A percentile compares a stretch with the other conserved stretches of the same genome.
These are phyloP conservation scores for Oenanthe sinensis DNA, from an alignment of 129 eudicot species.

Conservation along the genomic window DNA sequence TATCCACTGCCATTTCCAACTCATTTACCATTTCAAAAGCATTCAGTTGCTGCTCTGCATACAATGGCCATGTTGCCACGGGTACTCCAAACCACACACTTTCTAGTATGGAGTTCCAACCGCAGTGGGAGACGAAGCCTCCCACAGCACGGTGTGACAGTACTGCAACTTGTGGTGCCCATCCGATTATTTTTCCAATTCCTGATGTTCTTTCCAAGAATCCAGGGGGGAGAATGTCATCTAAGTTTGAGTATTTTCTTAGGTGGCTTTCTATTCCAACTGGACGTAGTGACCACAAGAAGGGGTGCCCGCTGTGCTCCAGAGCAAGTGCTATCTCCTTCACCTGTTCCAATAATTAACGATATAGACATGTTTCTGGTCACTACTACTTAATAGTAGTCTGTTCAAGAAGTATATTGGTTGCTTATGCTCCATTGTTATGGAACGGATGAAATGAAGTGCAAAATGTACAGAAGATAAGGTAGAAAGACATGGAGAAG, in stretches of 20 bases:
- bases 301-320: not conserved
- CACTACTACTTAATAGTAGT: not conserved
- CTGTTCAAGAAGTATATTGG: not conserved
- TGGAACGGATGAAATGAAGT: too few species aligned
- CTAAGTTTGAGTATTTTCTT: not conserved
- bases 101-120: constrained; percentile 6
- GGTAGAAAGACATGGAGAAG: too few species aligned
- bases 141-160: not conserved
- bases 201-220: constrained; percentile 2
- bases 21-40: constrained; percentile 3
- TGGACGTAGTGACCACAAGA: constrained; percentile 2
- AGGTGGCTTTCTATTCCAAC: not conserved
- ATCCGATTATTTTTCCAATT: not conserved
- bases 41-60: constrained; percentile 5
- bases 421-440: too few species aligned
- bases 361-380: not conserved
- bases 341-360: not conserved
- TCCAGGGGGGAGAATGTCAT: not conserved
- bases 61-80: not conserved
- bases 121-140: constrained; percentile 4
- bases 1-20: not conserved
- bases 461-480: too few species aligned
- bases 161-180: constrained; percentile 6
- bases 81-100: constrained; percentile 7
- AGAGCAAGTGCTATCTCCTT: constrained; percentile 1